A percentile compares a stretch with the other conserved stretches of the same genome.
Conservation (phyloP, 192 early-diverging fungal species). For the Gigaspora rosea region DNA sequence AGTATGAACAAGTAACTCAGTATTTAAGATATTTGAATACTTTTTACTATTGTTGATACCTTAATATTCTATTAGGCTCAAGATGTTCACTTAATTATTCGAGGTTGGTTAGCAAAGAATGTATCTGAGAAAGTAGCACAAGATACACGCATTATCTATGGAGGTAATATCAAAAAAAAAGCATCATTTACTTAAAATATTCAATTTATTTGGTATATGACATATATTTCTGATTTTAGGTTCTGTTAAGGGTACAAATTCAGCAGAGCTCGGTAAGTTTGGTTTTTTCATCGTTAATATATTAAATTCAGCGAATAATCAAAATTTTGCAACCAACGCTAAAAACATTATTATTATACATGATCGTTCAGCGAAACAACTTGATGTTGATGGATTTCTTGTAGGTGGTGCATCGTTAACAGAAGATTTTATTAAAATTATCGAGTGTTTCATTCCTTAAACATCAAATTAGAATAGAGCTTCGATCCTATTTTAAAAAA, state of each 20-base stretch:
- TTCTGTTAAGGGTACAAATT: conserved; percentile 89
- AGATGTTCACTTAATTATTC: conserved; percentile 90
- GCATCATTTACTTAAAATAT: background rate
- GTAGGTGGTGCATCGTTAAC: conserved; percentile 99
- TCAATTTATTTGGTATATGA: background rate
- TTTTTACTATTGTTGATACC: background rate
- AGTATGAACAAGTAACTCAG: background rate
- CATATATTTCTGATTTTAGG: conserved; percentile 35
- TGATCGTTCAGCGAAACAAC: conserved; percentile 56
- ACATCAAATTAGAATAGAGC: too few species aligned
- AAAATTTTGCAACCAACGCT: background rate
- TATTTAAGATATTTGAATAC: background rate
- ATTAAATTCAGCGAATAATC: too few species aligned
- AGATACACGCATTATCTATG: conserved; percentile 92
- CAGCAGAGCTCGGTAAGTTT: conserved; percentile 64
- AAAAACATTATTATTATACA: background rate
- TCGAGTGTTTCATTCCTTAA: background rate
- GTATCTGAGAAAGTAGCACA: conserved; percentile 86
- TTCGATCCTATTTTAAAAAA: too few species aligned
- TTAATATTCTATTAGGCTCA: conserved; percentile 63
- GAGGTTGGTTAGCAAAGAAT: conserved; percentile 81
- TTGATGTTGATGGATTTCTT: conserved; percentile 98
- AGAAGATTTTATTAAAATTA: conserved; percentile 78
- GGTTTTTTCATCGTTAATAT: too few species aligned
- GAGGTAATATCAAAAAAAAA: conserved; percentile 47